Percentiles rank a stretch among this genome's conserved stretches.
phyloP scores from a whole-genome alignment of 768 basidiomycete species.

The Termitomyces sp. region DNA sequence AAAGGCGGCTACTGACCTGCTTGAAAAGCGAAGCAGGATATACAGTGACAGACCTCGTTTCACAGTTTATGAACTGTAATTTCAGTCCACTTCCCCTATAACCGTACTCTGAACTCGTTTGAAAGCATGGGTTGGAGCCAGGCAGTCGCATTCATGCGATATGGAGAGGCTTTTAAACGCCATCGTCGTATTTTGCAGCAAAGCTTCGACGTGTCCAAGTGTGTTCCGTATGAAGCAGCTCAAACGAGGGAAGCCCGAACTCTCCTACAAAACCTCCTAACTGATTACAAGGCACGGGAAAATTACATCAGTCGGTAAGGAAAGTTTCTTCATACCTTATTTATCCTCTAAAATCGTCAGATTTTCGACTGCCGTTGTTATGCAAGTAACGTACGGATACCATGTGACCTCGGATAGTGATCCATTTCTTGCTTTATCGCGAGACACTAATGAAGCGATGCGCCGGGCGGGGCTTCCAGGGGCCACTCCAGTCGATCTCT shows the following conservation, averaged over 20 bases:
- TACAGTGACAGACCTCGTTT: conserved; percentile 15
- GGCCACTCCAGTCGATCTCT: conserved; percentile 12
- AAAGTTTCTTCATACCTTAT: not conserved
- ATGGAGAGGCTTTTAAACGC: conserved; percentile 14
- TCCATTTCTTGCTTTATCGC: conserved; percentile 28
- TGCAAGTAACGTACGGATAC: conserved; percentile 28
- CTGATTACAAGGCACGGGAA: conserved; percentile 17
- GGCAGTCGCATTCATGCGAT: conserved; percentile 8
- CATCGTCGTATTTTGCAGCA: conserved; percentile 15
- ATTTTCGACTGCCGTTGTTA: conserved; percentile 16
- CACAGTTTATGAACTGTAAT: conserved; percentile 15
- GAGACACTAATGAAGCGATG: conserved; percentile 23
- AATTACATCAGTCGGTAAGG: conserved; percentile 25
- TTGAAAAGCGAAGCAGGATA: conserved; percentile 11
- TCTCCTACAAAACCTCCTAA: conserved; percentile 24
- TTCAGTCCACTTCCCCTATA: not conserved
- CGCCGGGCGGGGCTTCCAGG: conserved; percentile 19
- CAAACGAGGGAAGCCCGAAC: conserved; percentile 23
- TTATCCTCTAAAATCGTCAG: not conserved
- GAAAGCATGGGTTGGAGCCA: conserved; percentile 13
- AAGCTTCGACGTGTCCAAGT: conserved; percentile 13
- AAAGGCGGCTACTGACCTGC: conserved; percentile 12
- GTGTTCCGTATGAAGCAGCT: conserved; percentile 17
- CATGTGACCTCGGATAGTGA: conserved; percentile 28
- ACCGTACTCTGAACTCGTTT: not conserved